Percentiles rank a stretch among this genome's conserved stretches.
phyloP scores from a whole-genome alignment of 2,329 filamentous ascomycete species.

The Trichophyton rubrum region DNA sequence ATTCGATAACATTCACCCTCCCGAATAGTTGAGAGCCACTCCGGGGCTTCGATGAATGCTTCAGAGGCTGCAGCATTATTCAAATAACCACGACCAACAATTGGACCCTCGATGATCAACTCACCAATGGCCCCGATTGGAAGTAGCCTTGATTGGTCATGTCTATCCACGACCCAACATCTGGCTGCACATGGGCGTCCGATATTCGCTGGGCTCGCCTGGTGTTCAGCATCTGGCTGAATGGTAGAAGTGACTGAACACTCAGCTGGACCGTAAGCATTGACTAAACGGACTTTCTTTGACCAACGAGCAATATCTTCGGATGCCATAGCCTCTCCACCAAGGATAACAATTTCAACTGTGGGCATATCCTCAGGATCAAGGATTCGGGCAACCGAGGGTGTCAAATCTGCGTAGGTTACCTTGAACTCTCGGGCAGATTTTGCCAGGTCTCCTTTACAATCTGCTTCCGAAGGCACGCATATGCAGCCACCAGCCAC shows the following conservation, averaged over 20 bases:
- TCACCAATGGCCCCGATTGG: constrained; percentile 47
- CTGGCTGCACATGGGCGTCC: neutral
- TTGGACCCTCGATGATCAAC: constrained; percentile 32
- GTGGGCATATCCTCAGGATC: constrained; percentile 26
- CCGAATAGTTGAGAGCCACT: constrained; percentile 9
- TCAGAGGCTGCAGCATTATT: constrained; percentile 12
- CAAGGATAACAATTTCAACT: constrained; percentile 25
- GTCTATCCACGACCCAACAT: constrained; percentile 6
- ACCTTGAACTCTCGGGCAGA: neutral
- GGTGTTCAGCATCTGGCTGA: neutral
- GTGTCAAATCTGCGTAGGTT: constrained; percentile 44
- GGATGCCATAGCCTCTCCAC: constrained; percentile 18
- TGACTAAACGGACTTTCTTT: constrained; percentile 24
- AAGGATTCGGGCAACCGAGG: constrained; percentile 38
- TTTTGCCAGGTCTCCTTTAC: constrained; percentile 26
- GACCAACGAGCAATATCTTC: constrained; percentile 19
- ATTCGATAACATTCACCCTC: constrained; percentile 4
- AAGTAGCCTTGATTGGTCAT: constrained; percentile 28
- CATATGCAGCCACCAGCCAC: constrained; percentile 31
- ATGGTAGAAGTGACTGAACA: constrained; percentile 6
- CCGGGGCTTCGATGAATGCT: constrained; percentile 15
- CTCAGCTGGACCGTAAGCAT: constrained; percentile 22
- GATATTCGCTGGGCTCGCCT: constrained; percentile 9
- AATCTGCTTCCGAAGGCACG: constrained; percentile 30
- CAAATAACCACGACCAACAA: constrained; percentile 27